These are phyloP conservation scores for Cystofilobasidium bisporidii DNA, from an alignment of 768 basidiomycete species.

Conservation along the genomic window DNA sequence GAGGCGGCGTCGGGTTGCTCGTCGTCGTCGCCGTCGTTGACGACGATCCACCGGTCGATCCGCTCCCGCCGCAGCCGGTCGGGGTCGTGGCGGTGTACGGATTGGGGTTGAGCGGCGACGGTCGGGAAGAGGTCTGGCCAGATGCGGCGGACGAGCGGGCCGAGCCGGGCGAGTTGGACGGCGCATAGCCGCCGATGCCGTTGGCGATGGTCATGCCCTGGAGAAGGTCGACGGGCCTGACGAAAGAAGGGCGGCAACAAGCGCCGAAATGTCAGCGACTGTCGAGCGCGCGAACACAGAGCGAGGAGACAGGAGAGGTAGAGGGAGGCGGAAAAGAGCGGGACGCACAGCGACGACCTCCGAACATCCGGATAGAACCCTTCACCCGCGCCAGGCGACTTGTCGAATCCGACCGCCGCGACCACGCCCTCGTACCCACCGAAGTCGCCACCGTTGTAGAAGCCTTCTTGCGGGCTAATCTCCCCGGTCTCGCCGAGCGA, in stretches of 20 bases:
- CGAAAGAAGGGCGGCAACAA: neutral
- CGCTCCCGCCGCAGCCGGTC: too few species aligned
- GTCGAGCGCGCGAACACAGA: too few species aligned
- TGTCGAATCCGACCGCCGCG: too few species aligned
- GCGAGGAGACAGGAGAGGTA: neutral
- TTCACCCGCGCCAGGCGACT: neutral
- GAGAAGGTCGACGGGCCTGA: conserved; percentile 11
- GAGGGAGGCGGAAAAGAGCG: neutral
- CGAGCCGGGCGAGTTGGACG: conserved; percentile 6
- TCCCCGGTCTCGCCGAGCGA: neutral
- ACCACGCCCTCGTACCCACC: neutral
- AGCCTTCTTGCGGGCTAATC: neutral
- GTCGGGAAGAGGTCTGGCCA: neutral
- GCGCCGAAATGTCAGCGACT: neutral
- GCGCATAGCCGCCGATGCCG: neutral
- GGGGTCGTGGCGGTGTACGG: too few species aligned
- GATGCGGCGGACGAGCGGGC: neutral
- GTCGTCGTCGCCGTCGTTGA: neutral
- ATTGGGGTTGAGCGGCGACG: conserved; percentile 5
- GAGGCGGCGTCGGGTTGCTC: neutral
- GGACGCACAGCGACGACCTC: conserved; percentile 16
- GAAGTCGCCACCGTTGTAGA: neutral
- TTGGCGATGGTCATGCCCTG: conserved; percentile 11
- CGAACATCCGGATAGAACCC: conserved; percentile 14
- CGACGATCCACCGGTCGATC: too few species aligned